Evolutionary conservation across 805 yeast genomes (phyloP).

Genomic region (Ogataea minuta): DNA sequence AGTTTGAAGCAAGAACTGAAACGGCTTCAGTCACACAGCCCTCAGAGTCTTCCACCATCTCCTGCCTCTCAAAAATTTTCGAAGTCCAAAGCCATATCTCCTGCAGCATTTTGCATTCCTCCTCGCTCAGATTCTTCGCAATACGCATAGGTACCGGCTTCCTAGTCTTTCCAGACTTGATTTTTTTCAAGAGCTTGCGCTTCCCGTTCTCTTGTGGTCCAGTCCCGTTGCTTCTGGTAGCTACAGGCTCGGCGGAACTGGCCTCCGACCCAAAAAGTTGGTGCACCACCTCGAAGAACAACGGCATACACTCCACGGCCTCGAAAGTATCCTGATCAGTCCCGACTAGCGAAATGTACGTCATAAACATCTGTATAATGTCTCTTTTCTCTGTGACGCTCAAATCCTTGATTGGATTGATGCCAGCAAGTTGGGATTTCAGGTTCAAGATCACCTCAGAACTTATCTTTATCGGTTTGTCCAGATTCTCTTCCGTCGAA

Average conservation of each 20-base stretch:
- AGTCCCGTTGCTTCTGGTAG: background rate
- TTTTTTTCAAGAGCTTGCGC: constrained; percentile 17
- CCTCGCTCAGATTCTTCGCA: constrained; percentile 2
- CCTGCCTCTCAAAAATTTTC: constrained; percentile 57
- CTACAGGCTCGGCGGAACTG: constrained; percentile 1
- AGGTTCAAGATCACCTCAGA: constrained; percentile 52
- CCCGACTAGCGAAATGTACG: constrained; percentile 71
- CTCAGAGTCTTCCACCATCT: constrained; percentile 57
- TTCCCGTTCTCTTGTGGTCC: constrained; percentile 8
- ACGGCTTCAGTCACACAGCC: constrained; percentile 74
- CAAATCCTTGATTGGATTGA: constrained; percentile 34
- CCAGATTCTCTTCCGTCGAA: constrained; percentile 49
- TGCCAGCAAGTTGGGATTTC: constrained; percentile 35
- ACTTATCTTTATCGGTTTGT: constrained; percentile 40
- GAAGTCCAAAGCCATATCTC: constrained; percentile 76
- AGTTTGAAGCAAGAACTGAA: constrained; percentile 42
- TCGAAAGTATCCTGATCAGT: constrained; percentile 54
- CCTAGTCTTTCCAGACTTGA: constrained; percentile 12
- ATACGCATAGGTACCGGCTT: constrained; percentile 16
- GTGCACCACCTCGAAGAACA: constrained; percentile 58
- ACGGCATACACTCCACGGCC: constrained; percentile 64
- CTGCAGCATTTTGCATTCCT: constrained; percentile 46
- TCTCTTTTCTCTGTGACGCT: constrained; percentile 38
- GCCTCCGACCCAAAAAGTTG: constrained; percentile 30
- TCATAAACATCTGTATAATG: constrained; percentile 66